These are phyloP conservation scores for Fusarium miscanthi DNA, from an alignment of 2,329 filamentous ascomycete species.

Conservation along the genomic window DNA sequence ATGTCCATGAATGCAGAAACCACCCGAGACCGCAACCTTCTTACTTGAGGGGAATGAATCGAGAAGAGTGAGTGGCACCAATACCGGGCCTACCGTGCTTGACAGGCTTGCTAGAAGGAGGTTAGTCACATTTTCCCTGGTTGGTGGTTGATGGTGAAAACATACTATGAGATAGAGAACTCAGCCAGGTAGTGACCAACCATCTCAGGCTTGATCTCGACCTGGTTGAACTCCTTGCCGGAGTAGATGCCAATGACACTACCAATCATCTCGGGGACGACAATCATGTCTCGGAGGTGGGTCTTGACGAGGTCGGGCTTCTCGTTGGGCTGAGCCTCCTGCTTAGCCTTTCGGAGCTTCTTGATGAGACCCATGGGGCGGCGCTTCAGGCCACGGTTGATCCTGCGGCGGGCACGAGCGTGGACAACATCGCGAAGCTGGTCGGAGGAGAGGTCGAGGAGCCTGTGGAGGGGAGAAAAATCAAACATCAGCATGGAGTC, in stretches of 20 bases:
- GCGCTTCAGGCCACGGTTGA: slow-evolving; percentile 99
- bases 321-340: slow-evolving; percentile 99
- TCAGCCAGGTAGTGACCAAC: slow-evolving; percentile 99
- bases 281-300: slow-evolving; percentile 99
- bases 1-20: slow-evolving; percentile 68
- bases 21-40: slow-evolving; percentile 67
- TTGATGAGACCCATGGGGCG: slow-evolving; percentile 99
- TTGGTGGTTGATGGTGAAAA: slow-evolving; percentile 47
- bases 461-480: slow-evolving; percentile 66
- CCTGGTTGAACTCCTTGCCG: slow-evolving; percentile 99
- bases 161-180: slow-evolving; percentile 99
- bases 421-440: slow-evolving; percentile 99
- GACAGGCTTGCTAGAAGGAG: slow-evolving; percentile 85
- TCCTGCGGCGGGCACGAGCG: slow-evolving; percentile 96
- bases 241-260: slow-evolving; percentile 99
- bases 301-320: slow-evolving; percentile 99
- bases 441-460: slow-evolving; percentile 98
- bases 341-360: slow-evolving; percentile 99
- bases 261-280: slow-evolving; percentile 99
- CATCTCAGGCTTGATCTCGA: slow-evolving; percentile 99
- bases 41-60: slow-evolving; percentile 99
- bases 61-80: slow-evolving; percentile 99
- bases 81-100: slow-evolving; percentile 99
- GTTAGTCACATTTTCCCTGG: slow-evolving; percentile 58
- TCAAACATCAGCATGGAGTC: slow-evolving; percentile 37